Evolutionary conservation across 2,329 filamentous ascomycete species (phyloP).

Genomic region (Cytospora mali): DNA sequence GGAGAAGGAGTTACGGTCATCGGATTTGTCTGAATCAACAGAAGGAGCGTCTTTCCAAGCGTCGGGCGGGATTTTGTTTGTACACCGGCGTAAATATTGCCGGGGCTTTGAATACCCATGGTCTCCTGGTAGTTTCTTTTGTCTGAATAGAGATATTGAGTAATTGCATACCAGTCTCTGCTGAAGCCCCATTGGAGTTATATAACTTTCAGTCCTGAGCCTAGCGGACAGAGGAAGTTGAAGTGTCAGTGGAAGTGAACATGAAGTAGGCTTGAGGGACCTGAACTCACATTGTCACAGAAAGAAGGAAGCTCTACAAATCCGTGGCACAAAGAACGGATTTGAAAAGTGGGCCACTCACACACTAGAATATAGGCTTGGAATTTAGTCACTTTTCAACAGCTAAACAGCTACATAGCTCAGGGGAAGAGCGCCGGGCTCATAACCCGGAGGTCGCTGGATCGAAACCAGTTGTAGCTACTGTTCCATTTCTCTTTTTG

Average conservation of each 20-base stretch:
- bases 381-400: neutral
- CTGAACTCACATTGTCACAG: neutral
- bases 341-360: too few species aligned
- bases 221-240: neutral
- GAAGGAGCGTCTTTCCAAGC: neutral
- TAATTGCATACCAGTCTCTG: neutral
- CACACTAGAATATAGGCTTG: neutral
- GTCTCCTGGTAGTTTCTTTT: neutral
- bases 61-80: neutral
- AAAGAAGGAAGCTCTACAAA: too few species aligned
- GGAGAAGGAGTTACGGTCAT: neutral
- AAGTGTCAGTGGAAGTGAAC: neutral
- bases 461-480: constrained; percentile 30
- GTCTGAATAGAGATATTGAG: neutral
- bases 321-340: too few species aligned
- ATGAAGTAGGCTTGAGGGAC: neutral
- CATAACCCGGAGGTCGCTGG: constrained; percentile 29
- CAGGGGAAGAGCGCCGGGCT: constrained; percentile 30
- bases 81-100: neutral
- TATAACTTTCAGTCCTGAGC: neutral
- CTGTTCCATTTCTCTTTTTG: neutral
- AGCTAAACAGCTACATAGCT: constrained; percentile 26
- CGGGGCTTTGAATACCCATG: neutral
- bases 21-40: neutral
- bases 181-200: neutral